Evolutionary conservation across 768 basidiomycete species (phyloP).

Genomic region (Lactarius pseudohatsudake): DNA sequence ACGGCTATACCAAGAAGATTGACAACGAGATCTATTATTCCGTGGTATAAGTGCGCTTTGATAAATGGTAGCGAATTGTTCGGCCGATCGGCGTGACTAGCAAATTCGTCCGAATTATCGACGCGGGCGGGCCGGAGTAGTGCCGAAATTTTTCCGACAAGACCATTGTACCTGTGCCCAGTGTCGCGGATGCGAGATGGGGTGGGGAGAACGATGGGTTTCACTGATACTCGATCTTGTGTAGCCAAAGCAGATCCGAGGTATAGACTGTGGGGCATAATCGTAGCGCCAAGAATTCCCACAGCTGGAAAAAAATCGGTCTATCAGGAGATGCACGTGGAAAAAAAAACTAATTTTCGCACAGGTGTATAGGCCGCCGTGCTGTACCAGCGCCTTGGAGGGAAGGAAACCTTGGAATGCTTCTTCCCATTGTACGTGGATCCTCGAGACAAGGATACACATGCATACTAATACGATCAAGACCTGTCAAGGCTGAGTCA

Average conservation of each 20-base stretch:
- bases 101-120: conserved; percentile 17
- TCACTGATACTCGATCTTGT: conserved; percentile 38
- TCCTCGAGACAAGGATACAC: conserved; percentile 29
- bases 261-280: conserved; percentile 51
- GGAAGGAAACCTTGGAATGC: conserved; percentile 28
- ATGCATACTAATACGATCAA: conserved; percentile 28
- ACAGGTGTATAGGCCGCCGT: conserved; percentile 28
- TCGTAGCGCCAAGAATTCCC: conserved; percentile 42
- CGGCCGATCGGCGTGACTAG: conserved; percentile 43
- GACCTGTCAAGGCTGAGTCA: conserved; percentile 17
- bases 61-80: conserved; percentile 59
- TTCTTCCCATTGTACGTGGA: conserved; percentile 22
- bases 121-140: conserved; percentile 8
- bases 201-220: conserved; percentile 4
- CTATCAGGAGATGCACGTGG: neutral
- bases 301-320: conserved; percentile 15
- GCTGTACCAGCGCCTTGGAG: conserved; percentile 23
- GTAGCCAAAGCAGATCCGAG: conserved; percentile 45
- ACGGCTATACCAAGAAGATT: conserved; percentile 83
- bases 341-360: neutral
- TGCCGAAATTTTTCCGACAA: neutral
- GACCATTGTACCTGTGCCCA: neutral
- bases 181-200: neutral
- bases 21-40: conserved; percentile 61
- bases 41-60: conserved; percentile 62